phyloP scores from a whole-genome alignment of 495 filamentous ascomycete genomes.

The Aspergillus nidulans region DNA sequence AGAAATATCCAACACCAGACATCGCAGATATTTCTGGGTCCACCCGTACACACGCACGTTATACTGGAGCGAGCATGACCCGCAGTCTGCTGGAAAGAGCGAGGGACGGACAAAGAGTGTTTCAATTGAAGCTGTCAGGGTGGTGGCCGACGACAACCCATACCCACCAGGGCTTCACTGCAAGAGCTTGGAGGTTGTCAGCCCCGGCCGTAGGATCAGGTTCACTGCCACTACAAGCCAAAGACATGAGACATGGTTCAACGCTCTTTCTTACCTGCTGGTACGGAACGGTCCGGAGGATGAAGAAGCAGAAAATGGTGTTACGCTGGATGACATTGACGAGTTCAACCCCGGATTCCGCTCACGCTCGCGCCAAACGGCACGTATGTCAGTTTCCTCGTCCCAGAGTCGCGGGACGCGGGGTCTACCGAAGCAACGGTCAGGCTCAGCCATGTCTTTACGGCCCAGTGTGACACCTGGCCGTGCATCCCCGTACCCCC shows the following conservation, averaged over 20 bases:
- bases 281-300: constrained; percentile 62
- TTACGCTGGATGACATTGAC: constrained; percentile 71
- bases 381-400: constrained; percentile 72
- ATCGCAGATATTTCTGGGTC: constrained; percentile 97
- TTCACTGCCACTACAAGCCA: constrained; percentile 93
- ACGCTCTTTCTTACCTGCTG: constrained; percentile 89
- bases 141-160: constrained; percentile 94
- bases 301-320: constrained; percentile 56
- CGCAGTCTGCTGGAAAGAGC: constrained; percentile 66
- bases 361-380: constrained; percentile 49
- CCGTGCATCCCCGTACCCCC: constrained; percentile 42
- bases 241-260: constrained; percentile 98
- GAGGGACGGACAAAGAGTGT: constrained; percentile 92
- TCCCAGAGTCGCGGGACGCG: constrained; percentile 70
- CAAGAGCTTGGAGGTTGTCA: constrained; percentile 86
- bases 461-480: constrained; percentile 40
- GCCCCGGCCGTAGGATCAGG: constrained; percentile 80
- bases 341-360: constrained; percentile 80
- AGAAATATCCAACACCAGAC: constrained; percentile 80
- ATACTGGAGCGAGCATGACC: constrained; percentile 95
- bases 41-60: constrained; percentile 95
- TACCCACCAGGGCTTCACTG: constrained; percentile 91
- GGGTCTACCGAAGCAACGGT: constrained; percentile 50
- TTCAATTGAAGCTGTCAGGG: constrained; percentile 84
- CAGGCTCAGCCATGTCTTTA: constrained; percentile 43